Evolutionary conservation across 2,329 filamentous ascomycete genomes (phyloP).

Genomic region (Colletotrichum tanaceti): DNA sequence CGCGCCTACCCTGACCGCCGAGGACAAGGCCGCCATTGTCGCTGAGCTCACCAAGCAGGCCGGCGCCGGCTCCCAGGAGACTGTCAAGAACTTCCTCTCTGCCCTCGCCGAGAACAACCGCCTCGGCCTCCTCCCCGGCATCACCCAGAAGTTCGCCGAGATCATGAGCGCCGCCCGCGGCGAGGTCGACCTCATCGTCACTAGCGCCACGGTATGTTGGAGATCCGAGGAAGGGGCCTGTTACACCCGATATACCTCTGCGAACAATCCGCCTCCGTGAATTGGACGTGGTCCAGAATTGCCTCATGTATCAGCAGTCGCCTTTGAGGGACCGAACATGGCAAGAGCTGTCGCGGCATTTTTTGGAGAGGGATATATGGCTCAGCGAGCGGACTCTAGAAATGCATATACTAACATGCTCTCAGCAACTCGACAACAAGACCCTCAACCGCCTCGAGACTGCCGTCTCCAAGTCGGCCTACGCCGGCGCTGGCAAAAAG

Average conservation of each 20-base stretch:
- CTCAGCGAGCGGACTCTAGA: no score
- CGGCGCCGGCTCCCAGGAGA: constrained; percentile 76
- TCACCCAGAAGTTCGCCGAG: constrained; percentile 86
- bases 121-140: constrained; percentile 81
- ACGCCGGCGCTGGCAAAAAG: constrained; percentile 93
- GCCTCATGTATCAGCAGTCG: background rate
- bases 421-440: constrained; percentile 85
- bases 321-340: background rate
- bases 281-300: background rate
- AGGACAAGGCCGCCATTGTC: constrained; percentile 89
- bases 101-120: constrained; percentile 98
- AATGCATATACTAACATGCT: constrained; percentile 42
- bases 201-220: constrained; percentile 82
- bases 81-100: constrained; percentile 92
- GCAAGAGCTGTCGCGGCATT: background rate
- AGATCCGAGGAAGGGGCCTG: background rate
- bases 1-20: constrained; percentile 80
- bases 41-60: constrained; percentile 88
- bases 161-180: constrained; percentile 91
- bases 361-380: background rate
- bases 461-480: constrained; percentile 89
- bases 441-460: constrained; percentile 86
- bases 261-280: background rate
- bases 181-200: constrained; percentile 93
- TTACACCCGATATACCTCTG: background rate